Evolutionary conservation across 345 rosid genomes (phyloP), one percentile per base, ranked within the genome.

Genomic region (Turritis glabra): DNA sequence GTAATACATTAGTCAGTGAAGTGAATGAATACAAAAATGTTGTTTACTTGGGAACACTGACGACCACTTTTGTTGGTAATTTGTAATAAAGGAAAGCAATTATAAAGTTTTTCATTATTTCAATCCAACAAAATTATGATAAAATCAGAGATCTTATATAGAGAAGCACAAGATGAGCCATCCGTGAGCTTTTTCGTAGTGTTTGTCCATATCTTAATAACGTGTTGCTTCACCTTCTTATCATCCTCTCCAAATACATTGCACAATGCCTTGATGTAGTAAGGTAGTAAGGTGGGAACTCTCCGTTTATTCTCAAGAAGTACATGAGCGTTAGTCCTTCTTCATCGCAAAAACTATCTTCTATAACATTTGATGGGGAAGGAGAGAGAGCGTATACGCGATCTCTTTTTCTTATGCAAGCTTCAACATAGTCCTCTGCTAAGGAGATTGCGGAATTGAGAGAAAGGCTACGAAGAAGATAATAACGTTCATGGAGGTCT

Each of bases 1-100:
- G 73, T 26, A 52, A 67, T 59, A 75, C 78, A 6, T 67, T 75
- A 58, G 73, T 72, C 8, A 72, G 70, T 63, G 68, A 75, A 75
- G 79, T 27, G 25, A 67, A 75, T 57, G 73, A 67, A 75, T 67
- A 50, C 40, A 58, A 59, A 47, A 51, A 2, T 13, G 44, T 75
- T 48, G n/a, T 67, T 38, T 67, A 67, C 33, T 30, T 75, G 15
- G 73, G 79, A 67, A 57, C 79, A 59, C 62, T 50, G 1, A 75
- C 79, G 27, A 67, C 61, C 44, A 38, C n/a, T 27, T 75, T 59
- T 37, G 37, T 75, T 59, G 79, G 73, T 21, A 55, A 18, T 58
- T 18, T 74, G 65, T 56, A 44, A 63, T 22, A n/a, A 52, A 53
- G 7, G 43, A 26, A 6, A 30, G 1, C 25, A 17, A 43, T n/a